Evolutionary conservation across 495 filamentous ascomycete genomes (phyloP).

Genomic region (Acidomyces sp.): DNA sequence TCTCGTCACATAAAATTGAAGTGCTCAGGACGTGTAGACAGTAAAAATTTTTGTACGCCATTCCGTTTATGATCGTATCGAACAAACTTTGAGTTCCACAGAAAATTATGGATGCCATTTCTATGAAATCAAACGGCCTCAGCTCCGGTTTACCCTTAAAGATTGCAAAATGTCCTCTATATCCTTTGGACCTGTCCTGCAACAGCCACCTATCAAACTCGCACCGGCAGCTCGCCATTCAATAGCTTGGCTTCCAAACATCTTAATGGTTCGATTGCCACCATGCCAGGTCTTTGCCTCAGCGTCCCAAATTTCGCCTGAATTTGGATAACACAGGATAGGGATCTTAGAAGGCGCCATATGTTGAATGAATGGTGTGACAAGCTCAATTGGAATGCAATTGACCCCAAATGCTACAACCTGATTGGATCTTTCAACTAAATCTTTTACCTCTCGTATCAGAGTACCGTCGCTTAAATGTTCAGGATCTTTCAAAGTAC

Average conservation of each 20-base stretch:
- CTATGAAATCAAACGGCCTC: not conserved
- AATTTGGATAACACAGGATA: conserved; percentile 28
- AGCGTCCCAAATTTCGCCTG: conserved; percentile 26
- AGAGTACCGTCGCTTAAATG: conserved; percentile 23
- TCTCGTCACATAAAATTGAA: too few species aligned
- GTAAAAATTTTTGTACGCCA: too few species aligned
- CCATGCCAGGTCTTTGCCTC: conserved; percentile 18
- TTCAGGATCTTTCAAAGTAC: conserved; percentile 19
- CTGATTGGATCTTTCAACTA: conserved; percentile 1
- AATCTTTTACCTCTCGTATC: not conserved
- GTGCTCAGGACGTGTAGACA: too few species aligned
- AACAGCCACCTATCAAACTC: conserved; percentile 26
- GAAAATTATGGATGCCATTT: too few species aligned
- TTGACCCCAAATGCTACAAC: conserved; percentile 27
- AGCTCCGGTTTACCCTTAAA: conserved; percentile 1
- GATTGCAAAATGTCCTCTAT: conserved; percentile 7
- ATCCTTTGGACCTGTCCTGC: conserved; percentile 22
- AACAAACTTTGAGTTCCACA: too few species aligned
- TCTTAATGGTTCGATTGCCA: not conserved
- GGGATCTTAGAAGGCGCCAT: conserved; percentile 9
- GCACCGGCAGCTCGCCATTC: conserved; percentile 15
- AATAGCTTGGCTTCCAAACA: not conserved
- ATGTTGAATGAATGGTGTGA: conserved; percentile 12
- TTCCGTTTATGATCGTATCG: too few species aligned
- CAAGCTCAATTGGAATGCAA: conserved; percentile 18